These are phyloP conservation scores for Abelmoschus esculentus DNA, from an alignment of 345 rosid species.

Conservation along the genomic window DNA sequence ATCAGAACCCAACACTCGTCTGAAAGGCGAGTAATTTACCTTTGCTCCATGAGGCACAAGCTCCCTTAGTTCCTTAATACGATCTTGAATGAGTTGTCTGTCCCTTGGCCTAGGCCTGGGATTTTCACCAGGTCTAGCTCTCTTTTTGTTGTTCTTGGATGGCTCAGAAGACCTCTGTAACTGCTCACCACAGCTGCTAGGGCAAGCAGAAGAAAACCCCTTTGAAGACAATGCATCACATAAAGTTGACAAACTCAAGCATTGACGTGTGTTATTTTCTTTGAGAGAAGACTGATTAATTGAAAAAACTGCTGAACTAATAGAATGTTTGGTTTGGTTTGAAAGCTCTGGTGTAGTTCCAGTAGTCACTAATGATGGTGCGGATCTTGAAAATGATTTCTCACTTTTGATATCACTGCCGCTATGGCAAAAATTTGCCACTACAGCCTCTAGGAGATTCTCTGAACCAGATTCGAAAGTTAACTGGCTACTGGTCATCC, in stretches of 20 bases:
- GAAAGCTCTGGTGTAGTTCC: constrained; percentile 45
- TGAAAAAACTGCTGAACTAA: constrained; percentile 38
- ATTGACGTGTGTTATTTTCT: constrained; percentile 35
- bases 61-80: constrained; percentile 92
- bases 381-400: constrained; percentile 38
- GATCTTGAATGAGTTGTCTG: constrained; percentile 89
- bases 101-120: constrained; percentile 93
- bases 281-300: constrained; percentile 35
- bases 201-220: constrained; percentile 65
- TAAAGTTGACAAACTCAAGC: constrained; percentile 44
- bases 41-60: constrained; percentile 91
- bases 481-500: constrained; percentile 46
- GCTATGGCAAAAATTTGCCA: constrained; percentile 56
- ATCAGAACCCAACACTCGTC: not conserved
- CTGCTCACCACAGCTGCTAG: constrained; percentile 56
- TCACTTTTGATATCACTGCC: constrained; percentile 44
- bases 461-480: constrained; percentile 51
- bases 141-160: constrained; percentile 58
- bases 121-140: constrained; percentile 81
- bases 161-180: constrained; percentile 54
- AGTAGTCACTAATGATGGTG: constrained; percentile 43
- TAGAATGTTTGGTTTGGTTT: constrained; percentile 30
- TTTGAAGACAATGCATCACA: constrained; percentile 55
- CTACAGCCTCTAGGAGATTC: constrained; percentile 88
- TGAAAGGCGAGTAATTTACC: constrained; percentile 41